These are phyloP conservation scores for Exophiala sp. DNA, from an alignment of 2,329 filamentous ascomycete species.

Conservation along the genomic window DNA sequence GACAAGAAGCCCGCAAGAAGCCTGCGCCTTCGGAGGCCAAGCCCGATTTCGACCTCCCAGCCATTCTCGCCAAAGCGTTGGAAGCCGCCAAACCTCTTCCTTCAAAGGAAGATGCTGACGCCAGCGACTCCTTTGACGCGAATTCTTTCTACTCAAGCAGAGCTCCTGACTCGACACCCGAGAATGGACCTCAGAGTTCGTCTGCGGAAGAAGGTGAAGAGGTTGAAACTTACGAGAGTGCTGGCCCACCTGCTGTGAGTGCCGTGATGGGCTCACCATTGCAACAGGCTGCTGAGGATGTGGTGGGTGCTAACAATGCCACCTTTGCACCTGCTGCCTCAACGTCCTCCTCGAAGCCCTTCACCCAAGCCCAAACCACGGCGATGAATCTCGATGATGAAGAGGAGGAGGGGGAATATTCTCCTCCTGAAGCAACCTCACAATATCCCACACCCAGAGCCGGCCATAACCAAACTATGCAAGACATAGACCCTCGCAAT, in stretches of 20 bases:
- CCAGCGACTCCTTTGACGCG: conserved; percentile 69
- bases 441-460: conserved; percentile 32
- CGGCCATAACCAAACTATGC: conserved; percentile 12
- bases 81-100: conserved; percentile 65
- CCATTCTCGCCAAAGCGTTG: conserved; percentile 66
- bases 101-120: conserved; percentile 44
- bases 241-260: conserved; percentile 21
- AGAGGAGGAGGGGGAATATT: conserved; percentile 45
- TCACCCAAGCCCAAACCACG: conserved; percentile 2
- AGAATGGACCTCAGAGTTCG: conserved; percentile 30
- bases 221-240: conserved; percentile 31
- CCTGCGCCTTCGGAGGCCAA: conserved; percentile 49
- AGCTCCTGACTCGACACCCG: conserved; percentile 67
- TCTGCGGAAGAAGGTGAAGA: conserved; percentile 31
- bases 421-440: conserved; percentile 40
- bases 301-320: conserved; percentile 4
- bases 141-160: conserved; percentile 95
- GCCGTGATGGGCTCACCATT: conserved; percentile 26
- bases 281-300: conserved; percentile 9
- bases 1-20: conserved; percentile 44
- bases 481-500: conserved; percentile 27
- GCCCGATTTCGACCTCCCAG: conserved; percentile 63
- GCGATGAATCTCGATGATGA: conserved; percentile 31
- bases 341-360: conserved; percentile 4
- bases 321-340: conserved; percentile 1